These are phyloP conservation scores for Bipolaris bicolor DNA, from an alignment of 2,329 filamentous ascomycete species.

Conservation along the genomic window DNA sequence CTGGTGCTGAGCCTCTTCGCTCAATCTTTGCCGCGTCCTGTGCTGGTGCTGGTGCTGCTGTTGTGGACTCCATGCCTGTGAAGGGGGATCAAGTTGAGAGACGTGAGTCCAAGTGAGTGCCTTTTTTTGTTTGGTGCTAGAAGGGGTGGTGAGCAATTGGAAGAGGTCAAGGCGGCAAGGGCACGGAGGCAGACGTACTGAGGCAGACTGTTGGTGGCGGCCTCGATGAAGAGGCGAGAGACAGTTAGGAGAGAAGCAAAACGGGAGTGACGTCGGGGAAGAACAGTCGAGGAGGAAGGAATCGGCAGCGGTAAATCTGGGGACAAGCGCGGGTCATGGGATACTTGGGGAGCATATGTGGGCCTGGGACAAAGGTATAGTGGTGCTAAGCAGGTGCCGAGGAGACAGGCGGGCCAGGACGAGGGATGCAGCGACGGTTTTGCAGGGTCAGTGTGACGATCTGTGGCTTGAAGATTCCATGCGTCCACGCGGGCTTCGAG, in stretches of 20 bases:
- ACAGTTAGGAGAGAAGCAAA: slow-evolving; percentile 2
- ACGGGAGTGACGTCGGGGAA: slow-evolving; percentile 8
- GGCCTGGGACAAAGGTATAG: slow-evolving; percentile 42
- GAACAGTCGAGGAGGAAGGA: slow-evolving; percentile 21
- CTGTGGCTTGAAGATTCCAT: slow-evolving; percentile 48
- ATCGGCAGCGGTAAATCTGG: slow-evolving; percentile 34
- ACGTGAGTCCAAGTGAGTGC: slow-evolving; percentile 7
- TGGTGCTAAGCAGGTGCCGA: slow-evolving; percentile 26
- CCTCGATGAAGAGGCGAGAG: background rate
- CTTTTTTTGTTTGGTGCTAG: slow-evolving; percentile 13
- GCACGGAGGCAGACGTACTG: slow-evolving; percentile 10
- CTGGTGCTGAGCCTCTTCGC: slow-evolving; percentile 61
- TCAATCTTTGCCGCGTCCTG: slow-evolving; percentile 39
- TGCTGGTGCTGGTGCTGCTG: slow-evolving; percentile 8
- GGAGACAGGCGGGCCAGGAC: slow-evolving; percentile 34
- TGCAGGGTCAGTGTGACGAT: slow-evolving; percentile 40
- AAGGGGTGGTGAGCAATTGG: slow-evolving; percentile 7
- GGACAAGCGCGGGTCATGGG: slow-evolving; percentile 42
- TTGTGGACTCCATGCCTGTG: slow-evolving; percentile 36
- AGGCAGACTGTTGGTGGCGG: slow-evolving; percentile 2
- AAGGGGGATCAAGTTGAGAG: slow-evolving; percentile 11
- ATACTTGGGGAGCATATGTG: slow-evolving; percentile 46
- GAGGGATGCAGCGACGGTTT: slow-evolving; percentile 28
- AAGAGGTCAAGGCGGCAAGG: background rate
- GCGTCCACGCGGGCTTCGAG: slow-evolving; percentile 47